Evolutionary conservation across 2,329 filamentous ascomycete species (phyloP), one percentile per base, ranked within the genome.

Genomic region (Didymella sp.): DNA sequence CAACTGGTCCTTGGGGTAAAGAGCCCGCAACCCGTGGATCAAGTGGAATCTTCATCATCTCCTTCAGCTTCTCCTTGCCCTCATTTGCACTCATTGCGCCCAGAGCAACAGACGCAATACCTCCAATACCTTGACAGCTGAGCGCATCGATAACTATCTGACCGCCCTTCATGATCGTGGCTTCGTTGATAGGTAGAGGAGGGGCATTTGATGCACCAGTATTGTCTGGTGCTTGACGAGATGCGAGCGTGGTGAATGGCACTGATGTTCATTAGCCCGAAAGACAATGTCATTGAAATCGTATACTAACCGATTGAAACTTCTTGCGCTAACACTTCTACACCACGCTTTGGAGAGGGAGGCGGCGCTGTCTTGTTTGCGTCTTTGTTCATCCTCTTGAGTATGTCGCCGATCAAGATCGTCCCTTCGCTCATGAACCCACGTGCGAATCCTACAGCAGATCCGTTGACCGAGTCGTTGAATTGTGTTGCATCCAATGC

Each of bases 51-150:
- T 28, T 60, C 2, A 53, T 45, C 28, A 41, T 50, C 4, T 28
- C 28, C 28, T 46, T 48, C 19, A 56, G 45, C 15, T 45, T 51
- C 6, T 46, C 40, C 15, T 66, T 66, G 11, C 59, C 31, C 17
- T 62, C 62, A 11, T 48, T 55, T 1, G 57, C 58, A 22, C 56
- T 62, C 50, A 58, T 63, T 9, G 66, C 28, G 19, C 67, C 70
- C 0, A 69, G 47, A 3, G 42, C 62, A 15, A 64, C 55, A 2
- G 68, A 60, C 8, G 64, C 64, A 17, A 71, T 30, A 2, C 70
- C 70, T 2, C 70, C 70, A 24, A 73, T 54, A 3, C 70, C 70
- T 24, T 66, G 57, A 42, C 70, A 73, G 1, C 67, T 72, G 1
- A 71, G 48, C 1, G 52, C 40, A n/a, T 72, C 48, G 2, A 66